A percentile compares a stretch with the other conserved stretches of the same genome.
These are phyloP conservation scores for Mycocentrospora acerina DNA, from an alignment of 2,329 filamentous ascomycete species.

Conservation along the genomic window DNA sequence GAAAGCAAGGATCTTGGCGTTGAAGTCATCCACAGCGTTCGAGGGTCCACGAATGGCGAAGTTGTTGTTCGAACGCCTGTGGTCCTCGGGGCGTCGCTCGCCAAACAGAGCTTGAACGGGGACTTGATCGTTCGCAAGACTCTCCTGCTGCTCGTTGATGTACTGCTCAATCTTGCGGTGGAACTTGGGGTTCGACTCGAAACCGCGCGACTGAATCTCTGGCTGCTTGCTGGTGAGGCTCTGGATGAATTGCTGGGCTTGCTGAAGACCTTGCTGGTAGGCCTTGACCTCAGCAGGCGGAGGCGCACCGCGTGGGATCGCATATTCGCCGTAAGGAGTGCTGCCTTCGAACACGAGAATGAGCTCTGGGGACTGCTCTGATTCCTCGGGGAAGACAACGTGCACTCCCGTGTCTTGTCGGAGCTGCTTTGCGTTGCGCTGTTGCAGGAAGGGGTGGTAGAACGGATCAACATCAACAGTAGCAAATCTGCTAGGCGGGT, in stretches of 20 bases:
- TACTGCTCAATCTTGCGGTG: slow-evolving; percentile 65
- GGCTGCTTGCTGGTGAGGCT: slow-evolving; percentile 56
- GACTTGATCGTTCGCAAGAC: slow-evolving; percentile 51
- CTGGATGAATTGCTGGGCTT: slow-evolving; percentile 60
- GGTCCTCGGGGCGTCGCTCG: slow-evolving; percentile 47
- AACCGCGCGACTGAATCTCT: slow-evolving; percentile 55
- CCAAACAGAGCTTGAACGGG: slow-evolving; percentile 59
- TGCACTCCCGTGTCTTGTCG: slow-evolving; percentile 72
- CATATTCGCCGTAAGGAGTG: slow-evolving; percentile 53
- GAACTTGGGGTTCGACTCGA: slow-evolving; percentile 61
- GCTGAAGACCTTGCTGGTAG: slow-evolving; percentile 59
- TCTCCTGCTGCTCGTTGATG: slow-evolving; percentile 58
- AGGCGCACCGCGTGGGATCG: slow-evolving; percentile 59
- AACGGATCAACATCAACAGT: slow-evolving; percentile 73
- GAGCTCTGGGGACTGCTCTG: slow-evolving; percentile 61
- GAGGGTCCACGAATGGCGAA: slow-evolving; percentile 77
- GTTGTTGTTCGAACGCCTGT: slow-evolving; percentile 56
- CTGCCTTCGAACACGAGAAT: slow-evolving; percentile 74
- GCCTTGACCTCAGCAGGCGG: slow-evolving; percentile 55
- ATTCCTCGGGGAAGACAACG: slow-evolving; percentile 67
- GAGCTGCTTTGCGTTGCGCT: slow-evolving; percentile 63
- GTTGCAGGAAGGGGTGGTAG: slow-evolving; percentile 72
- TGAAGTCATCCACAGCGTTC: slow-evolving; percentile 70
- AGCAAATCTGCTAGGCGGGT: slow-evolving; percentile 71
- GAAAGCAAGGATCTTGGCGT: slow-evolving; percentile 73